Base-by-base conservation (phyloP, 2,329 filamentous ascomycete genomes). In the Trichophaea hybrida region DNA sequence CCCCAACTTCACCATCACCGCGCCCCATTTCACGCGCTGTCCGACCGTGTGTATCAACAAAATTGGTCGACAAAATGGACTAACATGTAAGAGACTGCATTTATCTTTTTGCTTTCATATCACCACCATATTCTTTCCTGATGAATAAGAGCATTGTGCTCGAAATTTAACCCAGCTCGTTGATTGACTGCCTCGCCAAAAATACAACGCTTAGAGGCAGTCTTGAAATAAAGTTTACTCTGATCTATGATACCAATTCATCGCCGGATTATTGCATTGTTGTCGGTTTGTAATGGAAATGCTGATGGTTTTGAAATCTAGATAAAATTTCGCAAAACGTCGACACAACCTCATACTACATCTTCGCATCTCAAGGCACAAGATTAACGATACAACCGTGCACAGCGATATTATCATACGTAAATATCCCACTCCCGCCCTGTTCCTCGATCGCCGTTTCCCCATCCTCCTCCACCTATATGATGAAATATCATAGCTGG, bases 401-500 rank as follows among this genome's bases (percentile, higher is more conserved):
- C 48, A 51, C 48, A 51, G 48, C 48, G 31, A 7, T 13, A 15
- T 12, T 13, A 12, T 24, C 12, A 51, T 51, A n/a, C 31, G 50
- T 53, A 53, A 34, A n/a, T 35, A 53, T 15, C 37, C 12, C 24
- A 3, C n/a, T 24, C 12, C 24, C 15, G 38, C 32, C 38, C 33
- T 24, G 48, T 32, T 24, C 33, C 44, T 40, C n/a, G n/a, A n/a
- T n/a, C 24, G 24, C 24, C 24, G 24, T 24, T 24, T 24, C 24
- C 24, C 24, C 24, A 24, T 46, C 12, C 33, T 56, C 56, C 53
- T 31, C 10, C 32, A 51, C 37, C 56, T 57, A 56, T 55, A 61
- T 63, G 62, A 64, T 62, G 62, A 63, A 46, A 63, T 17, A 57
- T 50, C 58, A 62, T 59, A 60, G 62, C 61, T 64, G 62, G 62